Conservation (phyloP, 768 basidiomycete genomes). For the Amanita brunnescens region DNA sequence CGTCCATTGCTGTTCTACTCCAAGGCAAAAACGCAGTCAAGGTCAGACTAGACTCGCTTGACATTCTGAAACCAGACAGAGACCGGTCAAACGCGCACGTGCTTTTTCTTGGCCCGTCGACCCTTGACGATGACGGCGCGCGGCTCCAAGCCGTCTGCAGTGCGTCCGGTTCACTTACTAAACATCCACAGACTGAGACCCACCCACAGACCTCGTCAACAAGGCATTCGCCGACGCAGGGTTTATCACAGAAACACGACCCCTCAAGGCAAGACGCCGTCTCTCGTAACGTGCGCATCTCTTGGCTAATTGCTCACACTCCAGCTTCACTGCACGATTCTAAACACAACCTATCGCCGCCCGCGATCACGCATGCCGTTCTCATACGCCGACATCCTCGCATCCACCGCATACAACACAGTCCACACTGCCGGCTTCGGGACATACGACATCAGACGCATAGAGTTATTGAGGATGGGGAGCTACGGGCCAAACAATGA, state of each 20-base stretch:
- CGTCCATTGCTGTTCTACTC: constrained; percentile 34
- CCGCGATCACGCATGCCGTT: constrained; percentile 27
- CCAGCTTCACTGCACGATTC: constrained; percentile 41
- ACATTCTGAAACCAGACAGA: constrained; percentile 30
- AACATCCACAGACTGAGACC: not conserved
- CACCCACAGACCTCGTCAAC: not conserved
- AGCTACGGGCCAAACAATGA: constrained; percentile 54
- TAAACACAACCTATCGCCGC: constrained; percentile 39
- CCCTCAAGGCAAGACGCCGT: constrained; percentile 34
- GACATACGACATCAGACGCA: constrained; percentile 41
- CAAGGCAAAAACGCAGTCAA: constrained; percentile 14
- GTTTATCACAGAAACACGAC: constrained; percentile 37
- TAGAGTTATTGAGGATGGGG: constrained; percentile 68
- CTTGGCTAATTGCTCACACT: not conserved
- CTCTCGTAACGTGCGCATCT: not conserved
- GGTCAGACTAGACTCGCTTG: constrained; percentile 36
- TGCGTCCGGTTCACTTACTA: constrained; percentile 10
- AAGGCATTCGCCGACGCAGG: constrained; percentile 29
- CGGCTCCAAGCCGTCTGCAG: constrained; percentile 23
- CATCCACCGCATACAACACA: constrained; percentile 3
- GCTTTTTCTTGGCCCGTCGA: constrained; percentile 44
- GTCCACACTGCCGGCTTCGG: constrained; percentile 31
- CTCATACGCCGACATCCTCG: constrained; percentile 29
- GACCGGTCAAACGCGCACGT: constrained; percentile 37
- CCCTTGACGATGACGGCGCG: constrained; percentile 17